Conservation (phyloP, 1,284 basidiomycete species). For the Apiotrichum siamense region DNA sequence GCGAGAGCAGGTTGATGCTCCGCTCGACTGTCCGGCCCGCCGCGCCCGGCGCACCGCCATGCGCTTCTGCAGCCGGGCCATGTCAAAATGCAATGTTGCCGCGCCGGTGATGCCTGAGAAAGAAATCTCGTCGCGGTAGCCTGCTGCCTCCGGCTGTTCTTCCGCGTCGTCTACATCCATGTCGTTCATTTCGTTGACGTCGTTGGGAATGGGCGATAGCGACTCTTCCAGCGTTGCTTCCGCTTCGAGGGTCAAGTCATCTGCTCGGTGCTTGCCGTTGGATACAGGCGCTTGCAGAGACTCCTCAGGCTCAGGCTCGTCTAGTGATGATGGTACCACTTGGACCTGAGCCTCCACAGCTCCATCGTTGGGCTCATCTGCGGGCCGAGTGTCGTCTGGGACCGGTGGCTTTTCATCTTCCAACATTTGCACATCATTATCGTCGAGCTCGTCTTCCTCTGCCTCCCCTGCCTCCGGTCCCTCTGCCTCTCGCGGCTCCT, state of each 20-base stretch:
- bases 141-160: too few relatives aligned
- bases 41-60: slow-evolving; percentile 11
- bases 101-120: slow-evolving; percentile 29
- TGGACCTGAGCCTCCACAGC: too few relatives aligned
- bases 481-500: background rate
- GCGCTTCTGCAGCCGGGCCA: slow-evolving; percentile 25
- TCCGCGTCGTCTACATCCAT: background rate
- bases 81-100: slow-evolving; percentile 34
- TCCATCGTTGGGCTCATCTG: too few relatives aligned
- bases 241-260: too few relatives aligned
- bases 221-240: too few relatives aligned
- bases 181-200: background rate
- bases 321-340: too few relatives aligned
- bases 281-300: too few relatives aligned
- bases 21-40: background rate
- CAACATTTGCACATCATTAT: background rate
- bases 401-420: too few relatives aligned
- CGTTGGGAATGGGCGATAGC: background rate
- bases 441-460: slow-evolving; percentile 25
- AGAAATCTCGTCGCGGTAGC: slow-evolving; percentile 38
- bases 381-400: too few relatives aligned
- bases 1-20: too few relatives aligned
- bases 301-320: too few relatives aligned
- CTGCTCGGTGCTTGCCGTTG: too few relatives aligned
- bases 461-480: slow-evolving; percentile 10